These are phyloP conservation scores for Trichophaea hybrida DNA, from an alignment of 2,329 filamentous ascomycete genomes.

Conservation along the genomic window DNA sequence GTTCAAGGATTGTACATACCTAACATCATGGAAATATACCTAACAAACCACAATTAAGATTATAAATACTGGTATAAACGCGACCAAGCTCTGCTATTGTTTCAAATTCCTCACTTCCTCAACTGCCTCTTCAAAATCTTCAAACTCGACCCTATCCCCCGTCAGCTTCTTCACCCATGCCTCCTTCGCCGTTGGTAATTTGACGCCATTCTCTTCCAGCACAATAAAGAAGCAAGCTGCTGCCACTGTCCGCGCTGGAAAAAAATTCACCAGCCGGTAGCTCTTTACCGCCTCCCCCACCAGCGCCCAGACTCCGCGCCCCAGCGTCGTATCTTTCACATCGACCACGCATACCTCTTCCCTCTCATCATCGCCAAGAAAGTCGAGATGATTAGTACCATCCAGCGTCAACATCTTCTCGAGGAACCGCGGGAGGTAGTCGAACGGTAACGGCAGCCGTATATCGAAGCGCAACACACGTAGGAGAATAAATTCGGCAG, in stretches of 20 bases:
- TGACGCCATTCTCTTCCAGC: conserved; percentile 24
- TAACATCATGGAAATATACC: too few species aligned
- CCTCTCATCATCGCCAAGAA: conserved; percentile 21
- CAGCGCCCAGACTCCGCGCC: conserved; percentile 13
- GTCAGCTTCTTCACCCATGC: conserved; percentile 23
- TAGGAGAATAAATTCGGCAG: conserved; percentile 29
- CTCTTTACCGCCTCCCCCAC: conserved; percentile 24
- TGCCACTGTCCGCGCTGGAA: conserved; percentile 28
- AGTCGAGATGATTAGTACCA: conserved; percentile 15
- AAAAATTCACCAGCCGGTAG: conserved; percentile 28
- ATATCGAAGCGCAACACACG: conserved; percentile 30
- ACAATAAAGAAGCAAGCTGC: conserved; percentile 26
- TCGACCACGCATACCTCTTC: conserved; percentile 27
- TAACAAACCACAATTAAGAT: too few species aligned
- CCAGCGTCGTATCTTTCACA: conserved; percentile 21
- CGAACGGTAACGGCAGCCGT: conserved; percentile 28
- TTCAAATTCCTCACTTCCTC: conserved; percentile 20
- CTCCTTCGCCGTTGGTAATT: conserved; percentile 3
- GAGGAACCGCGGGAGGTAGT: conserved; percentile 29
- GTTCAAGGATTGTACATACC: too few species aligned
- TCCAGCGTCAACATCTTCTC: conserved; percentile 22
- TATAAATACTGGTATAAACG: too few species aligned
- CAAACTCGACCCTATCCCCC: conserved; percentile 21
- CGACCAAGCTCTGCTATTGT: not conserved
- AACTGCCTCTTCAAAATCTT: conserved; percentile 25